Evolutionary conservation across 2,329 filamentous ascomycete genomes (phyloP).

Genomic region (Nothophaeocryptopus gaeumannii): DNA sequence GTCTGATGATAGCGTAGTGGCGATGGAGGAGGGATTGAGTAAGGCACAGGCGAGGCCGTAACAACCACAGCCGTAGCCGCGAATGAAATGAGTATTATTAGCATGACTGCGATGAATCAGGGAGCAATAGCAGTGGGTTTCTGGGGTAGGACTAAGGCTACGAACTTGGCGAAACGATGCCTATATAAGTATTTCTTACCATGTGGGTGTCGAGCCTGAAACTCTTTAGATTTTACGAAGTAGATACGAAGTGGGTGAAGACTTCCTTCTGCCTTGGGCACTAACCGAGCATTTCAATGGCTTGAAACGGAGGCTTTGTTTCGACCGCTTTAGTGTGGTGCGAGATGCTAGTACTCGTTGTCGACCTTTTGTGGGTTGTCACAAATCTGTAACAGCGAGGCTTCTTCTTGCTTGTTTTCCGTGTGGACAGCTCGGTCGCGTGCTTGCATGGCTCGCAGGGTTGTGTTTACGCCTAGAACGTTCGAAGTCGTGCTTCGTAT

Average conservation of each 20-base stretch:
- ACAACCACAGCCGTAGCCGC: background rate
- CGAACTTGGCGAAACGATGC: too few species aligned
- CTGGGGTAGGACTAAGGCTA: too few species aligned
- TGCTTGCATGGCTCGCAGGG: too few species aligned
- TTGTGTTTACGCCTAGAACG: too few species aligned
- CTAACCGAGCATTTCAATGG: background rate
- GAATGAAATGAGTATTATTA: background rate
- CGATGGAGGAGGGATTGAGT: background rate
- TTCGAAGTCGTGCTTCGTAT: too few species aligned
- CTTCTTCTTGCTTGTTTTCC: too few species aligned
- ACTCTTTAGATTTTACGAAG: background rate
- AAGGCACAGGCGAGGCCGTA: background rate
- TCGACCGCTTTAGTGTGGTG: background rate
- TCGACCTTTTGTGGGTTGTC: too few species aligned
- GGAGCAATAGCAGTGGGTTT: too few species aligned
- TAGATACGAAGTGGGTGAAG: constrained; percentile 1
- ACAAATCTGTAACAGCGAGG: too few species aligned
- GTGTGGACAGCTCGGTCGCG: too few species aligned
- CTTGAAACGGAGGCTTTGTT: background rate
- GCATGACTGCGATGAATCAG: background rate
- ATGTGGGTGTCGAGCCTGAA: background rate
- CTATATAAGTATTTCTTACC: too few species aligned
- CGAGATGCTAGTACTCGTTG: too few species aligned
- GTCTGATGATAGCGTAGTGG: constrained; percentile 1
- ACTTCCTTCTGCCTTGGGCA: background rate